Conservation (phyloP, 202 grass and related monocot species). For the Digitaria exilis region DNA sequence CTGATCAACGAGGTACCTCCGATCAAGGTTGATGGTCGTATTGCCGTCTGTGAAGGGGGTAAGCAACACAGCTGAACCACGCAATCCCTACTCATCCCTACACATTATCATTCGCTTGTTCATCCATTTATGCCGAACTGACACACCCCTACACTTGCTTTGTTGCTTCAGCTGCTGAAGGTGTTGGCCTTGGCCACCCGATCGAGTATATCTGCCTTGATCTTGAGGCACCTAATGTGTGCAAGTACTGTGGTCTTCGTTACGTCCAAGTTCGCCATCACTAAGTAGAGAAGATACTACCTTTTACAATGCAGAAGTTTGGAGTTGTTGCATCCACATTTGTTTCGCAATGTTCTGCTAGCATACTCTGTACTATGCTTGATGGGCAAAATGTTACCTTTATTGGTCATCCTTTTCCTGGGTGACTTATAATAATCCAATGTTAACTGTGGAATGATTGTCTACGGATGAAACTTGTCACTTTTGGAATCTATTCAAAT, state of each 20-base stretch:
- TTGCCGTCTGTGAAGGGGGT: constrained; percentile 95
- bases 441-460: constrained; percentile 34
- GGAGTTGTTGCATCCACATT: constrained; percentile 36
- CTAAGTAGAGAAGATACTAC: constrained; percentile 46
- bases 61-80: constrained; percentile 14
- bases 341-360: constrained; percentile 32
- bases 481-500: neutral
- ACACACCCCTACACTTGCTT: constrained; percentile 28
- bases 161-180: constrained; percentile 52
- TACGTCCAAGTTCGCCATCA: constrained; percentile 89
- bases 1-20: constrained; percentile 83
- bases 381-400: constrained; percentile 15
- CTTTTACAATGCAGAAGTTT: constrained; percentile 27
- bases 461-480: neutral
- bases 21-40: constrained; percentile 83
- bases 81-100: neutral
- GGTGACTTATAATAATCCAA: constrained; percentile 38
- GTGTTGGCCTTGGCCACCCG: constrained; percentile 84
- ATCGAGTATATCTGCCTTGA: constrained; percentile 98
- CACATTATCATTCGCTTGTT: neutral
- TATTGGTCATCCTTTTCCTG: constrained; percentile 18
- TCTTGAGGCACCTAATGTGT: constrained; percentile 66
- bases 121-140: constrained; percentile 30
- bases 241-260: constrained; percentile 97
- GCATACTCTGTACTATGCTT: constrained; percentile 29